Base-by-base conservation (phyloP, 139 green algal species). In the Ulvella scutata region DNA sequence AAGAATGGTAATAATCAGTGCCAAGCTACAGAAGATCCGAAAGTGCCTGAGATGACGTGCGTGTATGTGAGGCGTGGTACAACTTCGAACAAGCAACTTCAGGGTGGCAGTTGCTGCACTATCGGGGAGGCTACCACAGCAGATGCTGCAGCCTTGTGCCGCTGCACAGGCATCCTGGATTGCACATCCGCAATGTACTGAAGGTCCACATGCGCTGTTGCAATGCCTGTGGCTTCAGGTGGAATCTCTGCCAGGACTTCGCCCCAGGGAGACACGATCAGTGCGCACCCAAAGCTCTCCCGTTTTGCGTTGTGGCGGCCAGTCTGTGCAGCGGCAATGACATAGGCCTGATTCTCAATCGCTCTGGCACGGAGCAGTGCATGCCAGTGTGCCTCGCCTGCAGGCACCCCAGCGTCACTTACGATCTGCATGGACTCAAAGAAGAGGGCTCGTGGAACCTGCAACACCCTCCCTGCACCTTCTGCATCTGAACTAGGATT, bases 181-280 rank as follows among this genome's bases (percentile, higher is more conserved):
- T 84, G 72, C 36, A 84, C 76, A 10, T 74, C 72, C 2, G 74
- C 72, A 37, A 92, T 17, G 26, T 51, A 7, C 3, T 77, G 79
- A n/a, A 88, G 38, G 78, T 95, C 82, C 0, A 97, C 76, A 0
- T 93, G 83, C n/a, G 85, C 89, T 9, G 89, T 72, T 20, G 87
- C 89, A 29, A 96, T 92, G 40, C 88, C 90, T 4, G 86, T 92
- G 3, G 81, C 88, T 4, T 78, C 29, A 0, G 86, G 85, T 74
- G 95, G 88, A n/a, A 95, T 77, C 43, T 82, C 34, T 0, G 38
- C 92, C 6, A 97, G 67, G 3, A 98, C 82, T 3, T 51, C 39
- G 9, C 94, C 94, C 94, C 95, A 98, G 0, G 94, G 93, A 77
- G 98, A 88, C 6, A 98, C 80, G 4, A 97, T 89, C 0, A 98